Percentiles rank a stretch among this genome's conserved stretches.
phyloP scores from a whole-genome alignment of 2,329 filamentous ascomycete genomes.

The Cladophialophora yegresii region DNA sequence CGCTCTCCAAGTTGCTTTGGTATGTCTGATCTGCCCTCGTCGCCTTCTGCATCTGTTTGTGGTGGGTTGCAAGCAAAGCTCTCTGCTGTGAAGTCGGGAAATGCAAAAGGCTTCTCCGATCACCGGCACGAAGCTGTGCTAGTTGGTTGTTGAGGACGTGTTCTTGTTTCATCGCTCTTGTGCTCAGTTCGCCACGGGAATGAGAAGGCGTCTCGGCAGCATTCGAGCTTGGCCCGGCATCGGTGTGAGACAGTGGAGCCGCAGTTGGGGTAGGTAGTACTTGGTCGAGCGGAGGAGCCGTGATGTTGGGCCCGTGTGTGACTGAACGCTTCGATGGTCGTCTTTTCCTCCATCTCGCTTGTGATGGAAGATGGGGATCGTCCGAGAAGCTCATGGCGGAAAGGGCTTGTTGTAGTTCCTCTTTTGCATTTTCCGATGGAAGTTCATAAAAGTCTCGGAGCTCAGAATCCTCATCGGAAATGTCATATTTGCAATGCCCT shows the following conservation, averaged over 20 bases:
- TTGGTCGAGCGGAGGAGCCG: conserved; percentile 14
- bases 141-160: conserved; percentile 35
- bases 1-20: conserved; percentile 22
- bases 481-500: conserved; percentile 52
- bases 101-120: conserved; percentile 39
- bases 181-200: conserved; percentile 18
- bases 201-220: conserved; percentile 13
- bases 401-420: conserved; percentile 17
- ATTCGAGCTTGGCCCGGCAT: conserved; percentile 17
- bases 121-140: conserved; percentile 37
- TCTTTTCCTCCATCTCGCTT: conserved; percentile 22
- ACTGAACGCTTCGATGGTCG: conserved; percentile 17
- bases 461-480: conserved; percentile 43
- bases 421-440: conserved; percentile 23
- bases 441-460: conserved; percentile 49
- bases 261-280: neutral
- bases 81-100: conserved; percentile 40
- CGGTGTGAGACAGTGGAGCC: conserved; percentile 4
- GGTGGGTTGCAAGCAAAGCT: conserved; percentile 37
- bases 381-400: conserved; percentile 9
- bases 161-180: conserved; percentile 30
- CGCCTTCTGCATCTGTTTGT: conserved; percentile 40
- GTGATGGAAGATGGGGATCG: conserved; percentile 21
- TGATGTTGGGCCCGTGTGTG: conserved; percentile 4
- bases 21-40: conserved; percentile 25